These are phyloP conservation scores for Mortierella sp. DNA, from an alignment of 371 early-diverging fungal genomes.

Conservation along the genomic window DNA sequence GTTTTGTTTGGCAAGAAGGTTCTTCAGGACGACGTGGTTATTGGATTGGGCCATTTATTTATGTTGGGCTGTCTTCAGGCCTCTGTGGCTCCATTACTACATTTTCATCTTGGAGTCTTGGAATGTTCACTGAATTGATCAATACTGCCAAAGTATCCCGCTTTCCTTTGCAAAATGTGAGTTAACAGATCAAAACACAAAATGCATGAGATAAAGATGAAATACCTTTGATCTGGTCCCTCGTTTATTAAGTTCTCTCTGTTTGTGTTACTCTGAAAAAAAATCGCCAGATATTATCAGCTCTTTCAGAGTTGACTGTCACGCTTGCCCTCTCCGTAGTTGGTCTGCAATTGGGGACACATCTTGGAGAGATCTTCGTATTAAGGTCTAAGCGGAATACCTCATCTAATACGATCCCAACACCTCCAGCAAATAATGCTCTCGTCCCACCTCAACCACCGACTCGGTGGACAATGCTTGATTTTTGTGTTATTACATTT, in stretches of 20 bases:
- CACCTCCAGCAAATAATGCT: no score
- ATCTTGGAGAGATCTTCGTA: constrained; percentile 35
- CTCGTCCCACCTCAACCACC: constrained; percentile 12
- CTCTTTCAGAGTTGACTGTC: constrained; percentile 32
- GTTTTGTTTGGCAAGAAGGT: constrained; percentile 11
- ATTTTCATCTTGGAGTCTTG: constrained; percentile 87
- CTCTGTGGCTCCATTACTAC: constrained; percentile 91
- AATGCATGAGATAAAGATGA: not conserved
- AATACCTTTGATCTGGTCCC: not conserved
- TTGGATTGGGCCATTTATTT: constrained; percentile 64
- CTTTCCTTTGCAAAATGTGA: constrained; percentile 57
- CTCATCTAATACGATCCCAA: not conserved
- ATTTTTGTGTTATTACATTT: constrained; percentile 28
- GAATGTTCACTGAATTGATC: constrained; percentile 66
- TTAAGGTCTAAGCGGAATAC: constrained; percentile 2
- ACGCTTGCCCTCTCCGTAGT: constrained; percentile 37
- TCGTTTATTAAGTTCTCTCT: not conserved
- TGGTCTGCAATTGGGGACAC: constrained; percentile 36
- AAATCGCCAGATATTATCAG: constrained; percentile 35
- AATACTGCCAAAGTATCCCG: constrained; percentile 51
- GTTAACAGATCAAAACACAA: not conserved
- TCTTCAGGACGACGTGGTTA: constrained; percentile 2
- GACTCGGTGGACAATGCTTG: constrained; percentile 25
- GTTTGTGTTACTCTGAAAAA: not conserved
- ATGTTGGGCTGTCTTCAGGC: constrained; percentile 77